Evolutionary conservation across 2,329 filamentous ascomycete species (phyloP), one percentile per base, ranked within the genome.

Genomic region (Saccharata proteae): DNA sequence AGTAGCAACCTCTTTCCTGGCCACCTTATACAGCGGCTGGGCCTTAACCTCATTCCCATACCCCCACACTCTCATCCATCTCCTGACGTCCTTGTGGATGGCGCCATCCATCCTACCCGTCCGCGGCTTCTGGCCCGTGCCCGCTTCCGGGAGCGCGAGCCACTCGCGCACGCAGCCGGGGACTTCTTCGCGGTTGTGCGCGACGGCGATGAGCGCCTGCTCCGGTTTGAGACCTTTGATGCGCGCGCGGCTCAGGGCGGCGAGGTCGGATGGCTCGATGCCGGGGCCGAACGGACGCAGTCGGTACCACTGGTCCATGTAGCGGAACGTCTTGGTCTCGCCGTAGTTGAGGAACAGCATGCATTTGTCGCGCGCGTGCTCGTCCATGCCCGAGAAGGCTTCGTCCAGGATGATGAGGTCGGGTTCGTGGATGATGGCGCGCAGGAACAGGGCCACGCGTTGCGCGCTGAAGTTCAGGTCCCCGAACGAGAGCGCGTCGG

Each of bases 141-240:
- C 80, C 3, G 77, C 67, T 54, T 86, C 80, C 1, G 88, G 85
- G 17, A 94, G 61, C 51, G 82, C 86, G 30, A 96, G 65, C 79
- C 81, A 96, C 49, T 92, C 75, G 27, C 83, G 62, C 15, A 94
- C 71, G 42, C 77, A 78, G 29, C 78, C 76, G 0, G 90, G 90
- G 7, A 96, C 80, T 55, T 98, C 90, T 45, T 93, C 85, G 39
- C 76, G 77, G 38, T 88, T 68, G 58, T 98, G 90, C 38, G 84
- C 90, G 37, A 96, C 88, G 40, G 86, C 84, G n/a, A 96, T 69
- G 32, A 98, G 59, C 1, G 85, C 85, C 57, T 96, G 88, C 14
- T 72, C 55, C 1, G 74, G 62, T 2, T 67, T 65, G 34, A 94
- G 55, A 0, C 84, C 84, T 1, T 47, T 48, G 4, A 88, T 57